These are phyloP conservation scores for Bryopsis sp. DNA, from an alignment of 139 green algal genomes.

Conservation along the genomic window DNA sequence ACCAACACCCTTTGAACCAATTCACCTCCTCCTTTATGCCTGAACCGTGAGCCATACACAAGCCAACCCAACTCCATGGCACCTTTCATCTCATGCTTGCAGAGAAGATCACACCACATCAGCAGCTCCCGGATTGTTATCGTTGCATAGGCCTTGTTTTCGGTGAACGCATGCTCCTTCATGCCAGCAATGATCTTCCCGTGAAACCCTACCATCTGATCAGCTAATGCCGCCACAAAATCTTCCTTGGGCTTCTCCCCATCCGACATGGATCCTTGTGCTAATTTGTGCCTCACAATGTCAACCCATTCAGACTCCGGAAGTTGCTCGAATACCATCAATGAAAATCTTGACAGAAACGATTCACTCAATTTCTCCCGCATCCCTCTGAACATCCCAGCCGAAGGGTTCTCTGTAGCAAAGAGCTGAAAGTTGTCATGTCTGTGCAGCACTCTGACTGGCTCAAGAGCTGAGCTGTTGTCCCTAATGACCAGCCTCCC, in stretches of 20 bases:
- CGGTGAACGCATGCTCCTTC: not conserved
- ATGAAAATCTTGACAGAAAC: constrained; percentile 23
- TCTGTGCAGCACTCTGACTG: constrained; percentile 32
- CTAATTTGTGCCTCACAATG: constrained; percentile 14
- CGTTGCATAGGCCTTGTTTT: constrained; percentile 13
- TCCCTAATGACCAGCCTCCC: constrained; percentile 18
- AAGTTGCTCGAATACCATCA: constrained; percentile 26
- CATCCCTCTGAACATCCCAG: constrained; percentile 3
- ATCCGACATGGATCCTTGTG: not conserved
- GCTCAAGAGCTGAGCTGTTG: not conserved
- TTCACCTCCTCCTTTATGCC: not conserved
- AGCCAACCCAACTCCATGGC: not conserved
- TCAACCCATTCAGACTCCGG: constrained; percentile 24
- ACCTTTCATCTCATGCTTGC: not conserved
- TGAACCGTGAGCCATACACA: not conserved
- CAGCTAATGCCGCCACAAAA: not conserved
- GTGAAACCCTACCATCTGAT: not conserved
- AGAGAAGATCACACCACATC: constrained; percentile 12
- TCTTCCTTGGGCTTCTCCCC: not conserved
- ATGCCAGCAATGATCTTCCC: not conserved
- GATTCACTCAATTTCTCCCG: constrained; percentile 22
- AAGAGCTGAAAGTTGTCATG: constrained; percentile 80
- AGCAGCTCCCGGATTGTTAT: constrained; percentile 32
- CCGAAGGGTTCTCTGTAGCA: constrained; percentile 80
- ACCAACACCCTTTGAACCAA: too few species aligned